Evolutionary conservation across 169 alveolate genomes (phyloP), one percentile per base, ranked within the genome.

Genomic region (Plasmodium malariae): DNA sequence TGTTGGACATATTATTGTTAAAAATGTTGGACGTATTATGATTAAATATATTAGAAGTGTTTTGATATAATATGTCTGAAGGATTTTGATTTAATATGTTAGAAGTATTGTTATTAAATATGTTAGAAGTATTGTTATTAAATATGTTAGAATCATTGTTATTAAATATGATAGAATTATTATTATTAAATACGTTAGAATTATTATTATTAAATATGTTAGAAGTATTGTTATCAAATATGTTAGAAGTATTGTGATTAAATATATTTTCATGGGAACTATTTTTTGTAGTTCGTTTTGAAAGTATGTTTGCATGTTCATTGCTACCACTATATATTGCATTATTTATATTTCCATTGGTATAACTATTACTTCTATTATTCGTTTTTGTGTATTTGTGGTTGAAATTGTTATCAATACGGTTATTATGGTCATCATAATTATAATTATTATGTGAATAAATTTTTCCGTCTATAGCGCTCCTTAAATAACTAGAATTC

Each of bases 221-320:
- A 2, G n/a, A 14, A 7, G 57, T 14, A 19, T 19, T 48, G n/a
- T 48, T 19, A 48, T 48, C n/a, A 48, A 19, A 48, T 48, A 19
- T 7, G 24, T 14, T 48, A 7, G 24, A 14, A 5, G 7, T 48
- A 48, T 9, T 48, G n/a, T n/a, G n/a, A n/a, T 57, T 28, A 57
- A 21, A 57, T 57, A 19, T 43, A 62, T 78, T 78, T 9, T 68
- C 73, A 14, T 62, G 0, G 21, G 6, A 62, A 62, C 28, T 78
- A 34, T 68, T 17, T 62, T 48, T 78, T 6, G 26, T 78, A 24
- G 30, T 48, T 21, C 32, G 60, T 78, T 73, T 43, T 63, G 78
- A 7, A n/a, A 34, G 28, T 21, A 36, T 62, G 40, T 32, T 30
- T 78, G 45, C 48, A n/a, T 55, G 17, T 14, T 48, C 28, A 19